phyloP scores from a whole-genome alignment of 148 eudicot species.

The Silene uniflora region DNA sequence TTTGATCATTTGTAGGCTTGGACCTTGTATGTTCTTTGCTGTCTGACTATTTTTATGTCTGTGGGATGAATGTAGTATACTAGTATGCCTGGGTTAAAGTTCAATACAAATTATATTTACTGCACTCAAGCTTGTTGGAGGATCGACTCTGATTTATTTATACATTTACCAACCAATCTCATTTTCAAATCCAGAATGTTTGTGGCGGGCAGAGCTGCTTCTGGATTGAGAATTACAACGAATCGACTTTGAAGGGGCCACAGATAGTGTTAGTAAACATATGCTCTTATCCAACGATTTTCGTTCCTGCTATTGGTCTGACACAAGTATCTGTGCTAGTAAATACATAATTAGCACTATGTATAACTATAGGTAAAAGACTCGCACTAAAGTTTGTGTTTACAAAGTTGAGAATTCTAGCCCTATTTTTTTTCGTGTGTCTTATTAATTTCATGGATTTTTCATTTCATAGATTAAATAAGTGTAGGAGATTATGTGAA shows the following conservation, averaged over 20 bases:
- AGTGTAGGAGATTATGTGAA: too few relatives aligned
- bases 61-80: background rate
- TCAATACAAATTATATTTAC: background rate
- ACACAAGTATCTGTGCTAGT: too few relatives aligned
- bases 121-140: background rate
- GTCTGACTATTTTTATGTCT: background rate
- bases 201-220: conserved; percentile 86
- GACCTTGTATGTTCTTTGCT: background rate
- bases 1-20: background rate
- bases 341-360: too few relatives aligned
- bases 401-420: too few relatives aligned
- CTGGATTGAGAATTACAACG: conserved; percentile 57
- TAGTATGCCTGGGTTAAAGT: background rate
- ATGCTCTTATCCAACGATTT: conserved; percentile 10
- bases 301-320: too few relatives aligned
- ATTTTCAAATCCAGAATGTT: conserved; percentile 39
- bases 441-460: too few relatives aligned
- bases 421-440: too few relatives aligned
- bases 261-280: conserved; percentile 65
- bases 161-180: conserved; percentile 14
- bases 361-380: too few relatives aligned
- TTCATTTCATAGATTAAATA: too few relatives aligned
- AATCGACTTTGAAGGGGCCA: conserved; percentile 45
- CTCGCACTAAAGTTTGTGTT: too few relatives aligned
- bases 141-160: background rate